These are phyloP conservation scores for Lathyrus aphaca DNA, from an alignment of 306 rosid genomes.

Conservation along the genomic window DNA sequence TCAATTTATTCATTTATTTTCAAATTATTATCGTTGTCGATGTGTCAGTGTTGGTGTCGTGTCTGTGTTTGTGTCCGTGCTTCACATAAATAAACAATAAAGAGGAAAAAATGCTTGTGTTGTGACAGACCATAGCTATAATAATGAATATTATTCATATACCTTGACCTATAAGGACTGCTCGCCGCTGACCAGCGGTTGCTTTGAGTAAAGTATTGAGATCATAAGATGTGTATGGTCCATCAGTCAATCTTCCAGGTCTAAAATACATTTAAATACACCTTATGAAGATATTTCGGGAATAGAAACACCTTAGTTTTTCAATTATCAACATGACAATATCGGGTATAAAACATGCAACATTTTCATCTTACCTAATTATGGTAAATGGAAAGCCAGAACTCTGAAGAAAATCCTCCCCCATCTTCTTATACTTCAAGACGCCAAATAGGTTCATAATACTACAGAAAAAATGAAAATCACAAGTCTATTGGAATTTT, in stretches of 20 bases:
- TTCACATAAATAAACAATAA: no score
- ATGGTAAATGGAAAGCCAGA: conserved; percentile 93
- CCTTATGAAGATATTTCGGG: conserved; percentile 21
- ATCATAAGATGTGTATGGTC: conserved; percentile 98
- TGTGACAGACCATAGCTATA: no score
- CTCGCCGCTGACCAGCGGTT: conserved; percentile 90
- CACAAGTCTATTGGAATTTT: conserved; percentile 13
- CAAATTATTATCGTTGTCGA: no score
- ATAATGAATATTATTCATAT: conserved; percentile 16
- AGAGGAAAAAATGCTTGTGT: no score
- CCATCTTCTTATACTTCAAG: conserved; percentile 91
- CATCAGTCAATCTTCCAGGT: conserved; percentile 95
- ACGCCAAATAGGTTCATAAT: conserved; percentile 96
- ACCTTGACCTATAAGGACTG: conserved; percentile 95
- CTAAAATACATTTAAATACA: conserved; percentile 49
- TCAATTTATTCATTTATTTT: no score
- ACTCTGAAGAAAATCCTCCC: conserved; percentile 79
- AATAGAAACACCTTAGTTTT: background rate
- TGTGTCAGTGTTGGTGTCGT: no score
- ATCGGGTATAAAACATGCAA: background rate
- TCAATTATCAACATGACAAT: conserved; percentile 21
- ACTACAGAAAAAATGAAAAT: conserved; percentile 42
- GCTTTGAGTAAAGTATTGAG: conserved; percentile 89
- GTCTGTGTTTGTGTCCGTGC: no score
- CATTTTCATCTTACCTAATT: conserved; percentile 64